Percentiles rank a stretch among this genome's conserved stretches.
Conservation (phyloP, 148 eudicot species). For the Camellia lanceoleosa region DNA sequence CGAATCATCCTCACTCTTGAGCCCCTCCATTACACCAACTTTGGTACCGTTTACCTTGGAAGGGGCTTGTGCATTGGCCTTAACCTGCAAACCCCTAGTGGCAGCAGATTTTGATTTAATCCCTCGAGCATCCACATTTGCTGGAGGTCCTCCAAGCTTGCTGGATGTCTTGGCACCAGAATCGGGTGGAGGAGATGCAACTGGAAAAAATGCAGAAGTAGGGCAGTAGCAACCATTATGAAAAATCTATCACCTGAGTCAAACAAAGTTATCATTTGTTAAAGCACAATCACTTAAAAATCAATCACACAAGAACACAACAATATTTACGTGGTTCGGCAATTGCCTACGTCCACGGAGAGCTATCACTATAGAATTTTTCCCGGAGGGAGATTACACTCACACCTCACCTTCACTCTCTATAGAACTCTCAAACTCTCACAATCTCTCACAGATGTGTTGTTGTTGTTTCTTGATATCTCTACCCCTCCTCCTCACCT, state of each 20-base stretch:
- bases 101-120: constrained; percentile 52
- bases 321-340: too few species aligned
- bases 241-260: constrained; percentile 16
- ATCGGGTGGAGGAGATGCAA: constrained; percentile 39
- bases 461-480: too few species aligned
- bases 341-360: too few species aligned
- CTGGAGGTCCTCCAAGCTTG: constrained; percentile 42
- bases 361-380: too few species aligned
- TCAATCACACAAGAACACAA: too few species aligned
- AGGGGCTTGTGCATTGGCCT: constrained; percentile 85
- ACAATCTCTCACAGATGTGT: too few species aligned
- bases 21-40: constrained; percentile 45
- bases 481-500: too few species aligned
- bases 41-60: constrained; percentile 73
- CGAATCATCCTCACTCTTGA: constrained; percentile 46
- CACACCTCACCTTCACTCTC: too few species aligned
- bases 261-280: background rate
- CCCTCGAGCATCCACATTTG: constrained; percentile 57
- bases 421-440: too few species aligned
- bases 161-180: constrained; percentile 48
- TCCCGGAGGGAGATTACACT: too few species aligned
- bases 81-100: constrained; percentile 53
- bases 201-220: constrained; percentile 56
- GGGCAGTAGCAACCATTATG: constrained; percentile 83
- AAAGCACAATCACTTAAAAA: background rate